Conservation (phyloP, 805 yeast species). For the Kuraishia hungarica region DNA sequence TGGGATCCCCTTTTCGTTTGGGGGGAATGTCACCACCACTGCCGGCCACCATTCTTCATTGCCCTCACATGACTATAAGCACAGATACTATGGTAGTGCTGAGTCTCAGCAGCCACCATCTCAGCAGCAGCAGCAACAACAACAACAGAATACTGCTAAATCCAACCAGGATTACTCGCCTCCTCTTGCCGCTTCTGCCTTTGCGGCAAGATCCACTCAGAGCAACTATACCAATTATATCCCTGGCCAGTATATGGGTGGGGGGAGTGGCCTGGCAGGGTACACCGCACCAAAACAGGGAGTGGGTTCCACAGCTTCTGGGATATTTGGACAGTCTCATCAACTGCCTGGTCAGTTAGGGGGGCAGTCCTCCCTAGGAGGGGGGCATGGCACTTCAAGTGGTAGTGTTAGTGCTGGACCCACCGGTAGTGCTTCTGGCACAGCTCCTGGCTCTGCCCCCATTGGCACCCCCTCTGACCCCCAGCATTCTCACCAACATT, state of each 20-base stretch:
- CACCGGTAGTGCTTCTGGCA: no score
- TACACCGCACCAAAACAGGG: neutral
- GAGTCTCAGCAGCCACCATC: neutral
- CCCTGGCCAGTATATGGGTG: neutral
- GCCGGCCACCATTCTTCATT: no score
- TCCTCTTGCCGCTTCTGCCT: neutral
- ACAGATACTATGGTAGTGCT: neutral
- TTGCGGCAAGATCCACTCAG: neutral
- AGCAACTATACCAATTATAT: neutral
- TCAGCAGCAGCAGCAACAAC: slow-evolving; percentile 1
- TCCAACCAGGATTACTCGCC: neutral
- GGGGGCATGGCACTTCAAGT: no score
- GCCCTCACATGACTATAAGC: neutral
- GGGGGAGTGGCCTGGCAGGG: neutral
- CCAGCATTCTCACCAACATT: neutral
- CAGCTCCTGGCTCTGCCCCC: no score
- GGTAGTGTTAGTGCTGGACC: no score
- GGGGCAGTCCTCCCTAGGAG: no score
- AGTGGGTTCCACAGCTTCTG: no score
- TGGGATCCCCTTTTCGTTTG: neutral
- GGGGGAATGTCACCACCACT: neutral
- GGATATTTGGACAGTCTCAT: neutral
- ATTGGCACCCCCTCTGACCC: neutral
- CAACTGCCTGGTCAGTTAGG: neutral
- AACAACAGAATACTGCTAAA: neutral